phyloP scores from a whole-genome alignment of 345 rosid species.

The Populus alba region DNA sequence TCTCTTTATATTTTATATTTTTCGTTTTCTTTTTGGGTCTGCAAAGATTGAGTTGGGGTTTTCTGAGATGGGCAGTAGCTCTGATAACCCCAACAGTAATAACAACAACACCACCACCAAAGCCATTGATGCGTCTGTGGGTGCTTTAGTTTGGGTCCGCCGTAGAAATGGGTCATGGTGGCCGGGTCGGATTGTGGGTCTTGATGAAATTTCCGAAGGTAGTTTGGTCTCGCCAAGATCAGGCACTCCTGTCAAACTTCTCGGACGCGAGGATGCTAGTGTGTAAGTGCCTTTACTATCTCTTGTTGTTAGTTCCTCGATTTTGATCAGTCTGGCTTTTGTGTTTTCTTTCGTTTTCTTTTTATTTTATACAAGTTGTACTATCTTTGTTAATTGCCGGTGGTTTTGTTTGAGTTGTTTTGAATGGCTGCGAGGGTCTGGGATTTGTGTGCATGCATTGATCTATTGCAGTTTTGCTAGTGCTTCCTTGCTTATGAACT shows the following conservation, averaged over 20 bases:
- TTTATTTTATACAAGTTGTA: not conserved
- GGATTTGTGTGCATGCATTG: conserved; percentile 2
- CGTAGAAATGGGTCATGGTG: conserved; percentile 99
- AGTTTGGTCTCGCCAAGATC: conserved; percentile 74
- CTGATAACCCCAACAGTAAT: conserved; percentile 46
- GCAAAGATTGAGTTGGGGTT: conserved; percentile 18
- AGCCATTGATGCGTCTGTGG: conserved; percentile 76
- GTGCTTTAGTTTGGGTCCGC: conserved; percentile 95
- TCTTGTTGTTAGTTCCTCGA: not conserved
- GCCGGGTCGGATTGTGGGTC: conserved; percentile 87
- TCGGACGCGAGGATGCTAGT: conserved; percentile 92
- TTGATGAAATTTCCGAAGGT: conserved; percentile 66
- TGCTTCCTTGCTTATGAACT: not conserved
- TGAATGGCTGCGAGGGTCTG: not conserved
- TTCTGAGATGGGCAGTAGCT: conserved; percentile 59
- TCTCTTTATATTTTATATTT: conserved; percentile 2
- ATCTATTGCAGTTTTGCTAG: not conserved
- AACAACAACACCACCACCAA: conserved; percentile 27
- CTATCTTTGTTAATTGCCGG: not conserved
- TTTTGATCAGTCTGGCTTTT: not conserved
- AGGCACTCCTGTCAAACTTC: conserved; percentile 96
- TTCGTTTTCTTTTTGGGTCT: conserved; percentile 3
- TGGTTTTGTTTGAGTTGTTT: not conserved
- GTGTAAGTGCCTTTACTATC: conserved; percentile 58
- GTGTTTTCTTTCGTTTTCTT: not conserved